These are phyloP conservation scores for Stentor coeruleus DNA, from an alignment of 73 alveolate genomes.

Conservation along the genomic window DNA sequence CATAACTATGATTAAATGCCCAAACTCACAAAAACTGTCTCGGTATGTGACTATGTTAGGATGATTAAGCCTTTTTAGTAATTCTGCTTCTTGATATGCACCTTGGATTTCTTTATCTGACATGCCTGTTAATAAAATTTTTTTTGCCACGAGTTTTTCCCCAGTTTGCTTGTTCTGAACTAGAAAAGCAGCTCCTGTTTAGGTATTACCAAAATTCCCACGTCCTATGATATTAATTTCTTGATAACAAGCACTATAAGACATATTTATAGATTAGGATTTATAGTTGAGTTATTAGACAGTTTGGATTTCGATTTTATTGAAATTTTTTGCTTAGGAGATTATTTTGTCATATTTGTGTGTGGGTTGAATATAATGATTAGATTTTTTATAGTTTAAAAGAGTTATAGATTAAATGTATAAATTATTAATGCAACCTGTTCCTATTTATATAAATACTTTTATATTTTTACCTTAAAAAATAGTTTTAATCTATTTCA, in stretches of 20 bases:
- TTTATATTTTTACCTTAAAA: no score
- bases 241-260: conserved; percentile 32
- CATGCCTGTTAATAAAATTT: conserved; percentile 59
- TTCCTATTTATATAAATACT: no score
- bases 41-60: conserved; percentile 86
- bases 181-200: conserved; percentile 46
- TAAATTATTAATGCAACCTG: no score
- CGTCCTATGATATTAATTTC: conserved; percentile 62
- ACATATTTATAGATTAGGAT: conserved; percentile 1
- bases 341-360: no score
- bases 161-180: conserved; percentile 36
- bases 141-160: conserved; percentile 59
- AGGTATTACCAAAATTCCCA: conserved; percentile 59
- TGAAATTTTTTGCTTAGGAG: no score
- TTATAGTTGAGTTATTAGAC: no score
- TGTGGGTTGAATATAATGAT: no score
- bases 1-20: conserved; percentile 64
- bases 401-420: no score
- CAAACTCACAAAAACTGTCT: conserved; percentile 73
- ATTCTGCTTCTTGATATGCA: conserved; percentile 70
- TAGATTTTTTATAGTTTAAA: no score
- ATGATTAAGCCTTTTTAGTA: conserved; percentile 64
- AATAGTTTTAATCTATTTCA: no score
- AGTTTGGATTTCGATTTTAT: no score
- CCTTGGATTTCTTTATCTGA: conserved; percentile 34